Percentiles rank a stretch among this genome's conserved stretches.
Conservation (phyloP, 2,329 filamentous ascomycete genomes). For the Stachybotrys echinatus region DNA sequence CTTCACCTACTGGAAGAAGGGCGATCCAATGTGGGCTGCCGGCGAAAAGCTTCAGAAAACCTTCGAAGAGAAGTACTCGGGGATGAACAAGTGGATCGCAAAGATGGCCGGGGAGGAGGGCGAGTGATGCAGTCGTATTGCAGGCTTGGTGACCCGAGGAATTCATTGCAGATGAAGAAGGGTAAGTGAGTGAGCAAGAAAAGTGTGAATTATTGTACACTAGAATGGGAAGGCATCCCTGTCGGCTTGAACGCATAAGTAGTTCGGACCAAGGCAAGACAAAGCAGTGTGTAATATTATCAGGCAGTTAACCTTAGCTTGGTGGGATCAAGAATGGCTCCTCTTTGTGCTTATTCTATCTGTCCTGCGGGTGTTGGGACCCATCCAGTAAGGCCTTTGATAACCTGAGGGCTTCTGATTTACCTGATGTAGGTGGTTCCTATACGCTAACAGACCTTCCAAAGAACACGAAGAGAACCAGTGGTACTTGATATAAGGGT, state of each 20-base stretch:
- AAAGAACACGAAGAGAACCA: too few relatives aligned
- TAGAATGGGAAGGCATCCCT: too few relatives aligned
- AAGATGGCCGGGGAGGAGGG: constrained; percentile 41
- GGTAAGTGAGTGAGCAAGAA: not conserved
- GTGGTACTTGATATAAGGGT: too few relatives aligned
- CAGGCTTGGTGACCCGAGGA: too few relatives aligned
- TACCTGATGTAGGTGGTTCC: too few relatives aligned
- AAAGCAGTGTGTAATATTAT: not conserved
- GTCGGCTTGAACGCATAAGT: too few relatives aligned
- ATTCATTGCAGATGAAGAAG: too few relatives aligned
- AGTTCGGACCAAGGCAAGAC: too few relatives aligned
- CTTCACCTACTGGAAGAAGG: constrained; percentile 56
- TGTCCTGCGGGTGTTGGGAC: not conserved
- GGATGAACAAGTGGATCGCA: constrained; percentile 55
- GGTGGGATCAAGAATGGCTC: not conserved
- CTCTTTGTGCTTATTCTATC: not conserved
- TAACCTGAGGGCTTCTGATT: too few relatives aligned
- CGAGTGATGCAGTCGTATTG: constrained; percentile 10
- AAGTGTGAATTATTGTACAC: not conserved
- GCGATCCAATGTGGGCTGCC: constrained; percentile 47
- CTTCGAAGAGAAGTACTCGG: constrained; percentile 53
- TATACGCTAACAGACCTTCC: too few relatives aligned
- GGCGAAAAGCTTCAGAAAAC: constrained; percentile 54
- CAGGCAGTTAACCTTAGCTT: not conserved
- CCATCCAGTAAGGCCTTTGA: too few relatives aligned